phyloP scores from a whole-genome alignment of 2,329 filamentous ascomycete species.

The Teratosphaeria destructans region DNA sequence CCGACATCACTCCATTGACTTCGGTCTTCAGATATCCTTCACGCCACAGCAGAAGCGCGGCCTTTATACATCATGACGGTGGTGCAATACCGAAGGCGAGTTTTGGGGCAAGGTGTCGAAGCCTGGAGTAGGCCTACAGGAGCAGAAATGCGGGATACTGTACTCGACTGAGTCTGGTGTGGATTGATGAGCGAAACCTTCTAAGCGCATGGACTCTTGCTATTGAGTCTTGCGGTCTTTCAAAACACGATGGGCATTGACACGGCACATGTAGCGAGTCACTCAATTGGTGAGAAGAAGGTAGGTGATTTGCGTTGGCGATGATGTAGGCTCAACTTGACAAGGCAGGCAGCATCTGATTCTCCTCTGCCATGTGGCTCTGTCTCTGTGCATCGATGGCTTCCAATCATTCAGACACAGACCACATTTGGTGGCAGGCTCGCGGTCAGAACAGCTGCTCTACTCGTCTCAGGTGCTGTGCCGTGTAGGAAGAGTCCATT shows the following conservation, averaged over 20 bases:
- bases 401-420: neutral
- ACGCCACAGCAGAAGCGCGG: neutral
- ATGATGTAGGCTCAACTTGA: neutral
- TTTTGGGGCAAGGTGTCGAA: neutral
- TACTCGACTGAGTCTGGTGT: neutral
- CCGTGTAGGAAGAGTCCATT: too few species aligned
- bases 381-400: neutral
- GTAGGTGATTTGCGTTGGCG: too few species aligned
- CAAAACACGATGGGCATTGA: neutral
- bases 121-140: neutral
- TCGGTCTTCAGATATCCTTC: neutral
- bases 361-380: neutral
- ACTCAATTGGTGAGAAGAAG: too few species aligned
- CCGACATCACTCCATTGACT: neutral
- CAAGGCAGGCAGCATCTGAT: neutral
- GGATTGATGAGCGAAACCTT: neutral
- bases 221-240: neutral
- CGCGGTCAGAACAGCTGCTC: too few species aligned
- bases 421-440: too few species aligned
- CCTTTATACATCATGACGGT: neutral
- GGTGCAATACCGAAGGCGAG: neutral
- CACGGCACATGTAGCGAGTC: too few species aligned
- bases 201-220: neutral
- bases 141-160: neutral
- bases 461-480: too few species aligned